These are phyloP conservation scores for Hydnomerulius pinastri DNA, from an alignment of 768 basidiomycete genomes.

Conservation along the genomic window DNA sequence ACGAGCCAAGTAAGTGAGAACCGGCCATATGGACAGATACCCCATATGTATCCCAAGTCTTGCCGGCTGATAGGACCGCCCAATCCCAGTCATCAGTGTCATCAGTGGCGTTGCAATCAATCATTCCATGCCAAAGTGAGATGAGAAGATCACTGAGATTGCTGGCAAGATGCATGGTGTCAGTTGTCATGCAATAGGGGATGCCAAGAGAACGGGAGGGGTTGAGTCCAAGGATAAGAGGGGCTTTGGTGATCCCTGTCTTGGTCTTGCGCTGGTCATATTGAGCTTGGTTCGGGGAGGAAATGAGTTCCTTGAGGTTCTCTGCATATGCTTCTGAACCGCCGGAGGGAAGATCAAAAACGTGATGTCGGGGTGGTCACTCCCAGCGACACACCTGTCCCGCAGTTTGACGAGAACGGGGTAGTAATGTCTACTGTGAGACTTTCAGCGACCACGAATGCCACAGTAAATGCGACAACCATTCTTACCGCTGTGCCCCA, in stretches of 20 bases:
- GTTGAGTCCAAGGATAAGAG: constrained; percentile 37
- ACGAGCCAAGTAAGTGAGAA: constrained; percentile 15
- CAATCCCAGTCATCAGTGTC: constrained; percentile 31
- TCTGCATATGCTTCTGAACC: constrained; percentile 8
- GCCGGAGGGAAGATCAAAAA: constrained; percentile 13
- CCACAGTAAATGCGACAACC: constrained; percentile 39
- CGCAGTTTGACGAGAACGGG: constrained; percentile 30
- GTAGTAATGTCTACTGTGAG: constrained; percentile 32
- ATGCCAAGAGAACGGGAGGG: constrained; percentile 22
- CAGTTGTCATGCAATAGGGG: constrained; percentile 37
- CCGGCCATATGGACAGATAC: constrained; percentile 7
- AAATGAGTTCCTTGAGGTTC: neutral
- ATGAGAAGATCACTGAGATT: constrained; percentile 29
- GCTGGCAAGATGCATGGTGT: constrained; percentile 44
- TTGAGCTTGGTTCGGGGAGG: constrained; percentile 15
- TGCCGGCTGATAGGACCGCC: constrained; percentile 22
- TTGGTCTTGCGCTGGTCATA: constrained; percentile 28
- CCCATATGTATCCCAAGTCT: constrained; percentile 21
- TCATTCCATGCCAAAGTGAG: constrained; percentile 22
- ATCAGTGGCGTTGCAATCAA: constrained; percentile 20
- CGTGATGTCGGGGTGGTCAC: constrained; percentile 32
- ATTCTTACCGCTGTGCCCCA: constrained; percentile 34
- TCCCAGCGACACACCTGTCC: constrained; percentile 26
- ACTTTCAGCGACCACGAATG: constrained; percentile 29
- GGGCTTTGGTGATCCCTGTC: constrained; percentile 39